Evolutionary conservation across 495 filamentous ascomycete genomes (phyloP).

Genomic region (Astrocystis sublimbata): DNA sequence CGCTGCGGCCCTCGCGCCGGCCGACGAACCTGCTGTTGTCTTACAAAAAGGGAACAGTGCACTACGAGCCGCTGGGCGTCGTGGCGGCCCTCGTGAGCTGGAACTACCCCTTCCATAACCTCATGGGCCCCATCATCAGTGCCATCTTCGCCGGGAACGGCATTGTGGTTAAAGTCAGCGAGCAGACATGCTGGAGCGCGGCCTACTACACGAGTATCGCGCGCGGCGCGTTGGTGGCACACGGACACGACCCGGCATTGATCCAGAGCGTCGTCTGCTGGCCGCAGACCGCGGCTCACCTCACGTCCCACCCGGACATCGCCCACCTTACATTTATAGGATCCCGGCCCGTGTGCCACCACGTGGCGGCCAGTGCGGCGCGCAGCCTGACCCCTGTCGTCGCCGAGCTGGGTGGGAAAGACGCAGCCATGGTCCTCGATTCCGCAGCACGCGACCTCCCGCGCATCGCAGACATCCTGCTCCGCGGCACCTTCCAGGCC

Average conservation of each 20-base stretch:
- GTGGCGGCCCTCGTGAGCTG: constrained; percentile 92
- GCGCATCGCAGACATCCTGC: constrained; percentile 73
- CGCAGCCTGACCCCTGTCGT: constrained; percentile 79
- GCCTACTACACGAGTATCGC: constrained; percentile 77
- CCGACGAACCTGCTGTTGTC: constrained; percentile 87
- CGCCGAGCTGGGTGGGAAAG: constrained; percentile 93
- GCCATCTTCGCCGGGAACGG: constrained; percentile 91
- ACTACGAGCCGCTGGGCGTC: constrained; percentile 90
- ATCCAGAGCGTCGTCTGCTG: constrained; percentile 86
- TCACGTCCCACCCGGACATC: constrained; percentile 86
- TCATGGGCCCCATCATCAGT: constrained; percentile 87
- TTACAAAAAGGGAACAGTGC: constrained; percentile 91
- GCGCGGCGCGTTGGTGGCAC: constrained; percentile 73
- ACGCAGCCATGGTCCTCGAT: constrained; percentile 89
- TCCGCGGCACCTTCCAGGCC: constrained; percentile 92
- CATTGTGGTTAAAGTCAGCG: constrained; percentile 87
- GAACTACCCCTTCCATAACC: constrained; percentile 97
- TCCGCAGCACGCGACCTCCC: constrained; percentile 66
- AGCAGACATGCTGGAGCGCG: constrained; percentile 90
- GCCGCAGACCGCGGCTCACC: constrained; percentile 73
- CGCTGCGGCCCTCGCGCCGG: constrained; percentile 67
- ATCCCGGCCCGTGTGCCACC: constrained; percentile 79
- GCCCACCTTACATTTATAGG: constrained; percentile 98
- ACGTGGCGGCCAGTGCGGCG: constrained; percentile 82
- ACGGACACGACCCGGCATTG: constrained; percentile 79